Conservation (phyloP, 257 asterid species). For the Plantago ovata region DNA sequence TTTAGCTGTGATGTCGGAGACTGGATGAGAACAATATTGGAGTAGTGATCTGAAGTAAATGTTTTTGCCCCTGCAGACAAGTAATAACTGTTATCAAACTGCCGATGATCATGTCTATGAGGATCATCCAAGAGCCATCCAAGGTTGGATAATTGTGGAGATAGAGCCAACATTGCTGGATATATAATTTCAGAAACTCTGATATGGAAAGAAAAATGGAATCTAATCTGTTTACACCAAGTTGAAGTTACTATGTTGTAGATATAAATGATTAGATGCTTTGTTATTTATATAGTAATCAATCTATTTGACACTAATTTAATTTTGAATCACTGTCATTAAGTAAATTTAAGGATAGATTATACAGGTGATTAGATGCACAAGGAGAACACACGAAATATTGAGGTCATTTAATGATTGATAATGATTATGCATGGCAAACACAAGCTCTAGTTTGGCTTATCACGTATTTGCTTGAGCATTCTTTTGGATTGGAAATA, state of each 20-base stretch:
- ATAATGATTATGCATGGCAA: neutral
- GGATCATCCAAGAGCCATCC: conserved; percentile 41
- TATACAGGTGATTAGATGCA: neutral
- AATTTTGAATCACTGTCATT: neutral
- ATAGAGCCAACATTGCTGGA: conserved; percentile 33
- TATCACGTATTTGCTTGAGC: neutral
- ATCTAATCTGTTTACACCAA: neutral
- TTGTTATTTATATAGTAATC: neutral
- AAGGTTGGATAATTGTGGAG: conserved; percentile 23
- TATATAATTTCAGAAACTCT: no score
- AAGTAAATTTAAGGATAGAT: neutral
- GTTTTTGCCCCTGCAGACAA: conserved; percentile 23
- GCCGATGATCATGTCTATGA: conserved; percentile 19
- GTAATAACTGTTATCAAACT: conserved; percentile 19
- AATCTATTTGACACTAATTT: neutral
- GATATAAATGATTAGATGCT: neutral
- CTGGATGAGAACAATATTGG: conserved; percentile 27
- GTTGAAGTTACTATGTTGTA: conserved; percentile 5
- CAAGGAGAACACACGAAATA: conserved; percentile 16
- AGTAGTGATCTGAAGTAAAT: no score
- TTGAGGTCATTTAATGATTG: neutral
- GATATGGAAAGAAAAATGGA: neutral
- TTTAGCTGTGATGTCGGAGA: conserved; percentile 23
- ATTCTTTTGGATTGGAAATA: no score
- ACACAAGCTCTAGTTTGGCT: conserved; percentile 14